A percentile compares a stretch with the other conserved stretches of the same genome.
These are phyloP conservation scores for Tranzscheliella williamsii DNA, from an alignment of 1,284 basidiomycete genomes.

Conservation along the genomic window DNA sequence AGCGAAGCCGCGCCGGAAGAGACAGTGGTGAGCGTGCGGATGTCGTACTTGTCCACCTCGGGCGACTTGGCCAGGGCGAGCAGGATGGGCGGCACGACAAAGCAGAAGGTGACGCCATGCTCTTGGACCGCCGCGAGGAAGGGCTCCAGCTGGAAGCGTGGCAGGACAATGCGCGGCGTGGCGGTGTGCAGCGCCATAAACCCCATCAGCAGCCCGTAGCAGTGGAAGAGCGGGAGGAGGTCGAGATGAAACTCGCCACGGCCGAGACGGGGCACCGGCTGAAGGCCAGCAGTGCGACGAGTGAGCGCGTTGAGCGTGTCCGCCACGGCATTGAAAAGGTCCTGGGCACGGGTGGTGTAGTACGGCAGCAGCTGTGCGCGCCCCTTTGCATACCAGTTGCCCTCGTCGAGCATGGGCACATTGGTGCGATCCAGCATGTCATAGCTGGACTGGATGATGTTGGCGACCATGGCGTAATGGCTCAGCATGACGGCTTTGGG, in stretches of 20 bases:
- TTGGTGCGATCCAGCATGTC: conserved; percentile 52
- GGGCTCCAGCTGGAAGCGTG: conserved; percentile 47
- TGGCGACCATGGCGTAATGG: conserved; percentile 53
- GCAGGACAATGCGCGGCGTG: conserved; percentile 51
- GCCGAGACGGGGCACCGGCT: conserved; percentile 21
- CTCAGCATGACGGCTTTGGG: conserved; percentile 58
- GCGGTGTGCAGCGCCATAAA: conserved; percentile 54
- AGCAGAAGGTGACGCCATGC: conserved; percentile 53
- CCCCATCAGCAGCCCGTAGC: conserved; percentile 55
- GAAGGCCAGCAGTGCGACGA: conserved; percentile 16
- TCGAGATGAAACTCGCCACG: conserved; percentile 53
- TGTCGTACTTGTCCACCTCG: conserved; percentile 48
- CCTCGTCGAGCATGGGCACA: conserved; percentile 46
- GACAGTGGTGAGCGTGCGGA: conserved; percentile 48
- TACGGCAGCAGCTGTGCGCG: conserved; percentile 30
- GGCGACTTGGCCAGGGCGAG: conserved; percentile 53
- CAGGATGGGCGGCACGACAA: conserved; percentile 58
- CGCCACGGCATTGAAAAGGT: conserved; percentile 37
- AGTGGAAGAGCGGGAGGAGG: conserved; percentile 58
- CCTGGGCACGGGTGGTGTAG: conserved; percentile 37
- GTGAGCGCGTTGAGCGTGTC: conserved; percentile 26
- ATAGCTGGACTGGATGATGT: conserved; percentile 53
- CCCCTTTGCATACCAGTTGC: conserved; percentile 36
- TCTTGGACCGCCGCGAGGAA: conserved; percentile 48
- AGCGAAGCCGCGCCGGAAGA: conserved; percentile 53